Conservation (phyloP, 1,284 basidiomycete genomes). For the Naganishia liquefaciens region DNA sequence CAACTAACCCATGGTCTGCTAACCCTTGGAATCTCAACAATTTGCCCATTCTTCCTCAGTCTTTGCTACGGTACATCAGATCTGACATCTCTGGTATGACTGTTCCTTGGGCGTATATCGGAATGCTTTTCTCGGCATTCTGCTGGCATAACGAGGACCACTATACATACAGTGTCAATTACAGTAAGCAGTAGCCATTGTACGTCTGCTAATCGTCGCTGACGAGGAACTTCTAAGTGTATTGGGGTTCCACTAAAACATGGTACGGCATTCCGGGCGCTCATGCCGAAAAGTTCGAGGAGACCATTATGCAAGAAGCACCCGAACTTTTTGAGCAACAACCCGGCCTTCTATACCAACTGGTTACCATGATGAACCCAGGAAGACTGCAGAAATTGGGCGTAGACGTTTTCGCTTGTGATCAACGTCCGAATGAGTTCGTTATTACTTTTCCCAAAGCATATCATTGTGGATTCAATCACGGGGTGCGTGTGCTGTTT, state of each 20-base stretch:
- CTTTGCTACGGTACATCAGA: conserved; percentile 78
- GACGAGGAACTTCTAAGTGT: conserved; percentile 65
- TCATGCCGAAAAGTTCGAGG: conserved; percentile 93
- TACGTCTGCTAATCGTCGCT: conserved; percentile 18
- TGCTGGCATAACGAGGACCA: conserved; percentile 99
- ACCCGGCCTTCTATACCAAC: conserved; percentile 93
- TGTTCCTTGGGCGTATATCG: conserved; percentile 99
- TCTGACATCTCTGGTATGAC: conserved; percentile 99
- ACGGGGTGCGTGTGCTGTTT: conserved; percentile 76
- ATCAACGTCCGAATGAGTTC: conserved; percentile 96
- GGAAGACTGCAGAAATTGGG: conserved; percentile 80
- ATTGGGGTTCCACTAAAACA: conserved; percentile 99
- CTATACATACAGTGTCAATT: conserved; percentile 95
- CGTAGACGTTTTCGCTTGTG: conserved; percentile 90
- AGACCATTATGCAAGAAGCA: conserved; percentile 90
- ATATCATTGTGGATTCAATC: conserved; percentile 98
- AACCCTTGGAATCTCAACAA: conserved; percentile 99
- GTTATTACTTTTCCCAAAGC: conserved; percentile 97
- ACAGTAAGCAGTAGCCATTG: conserved; percentile 63
- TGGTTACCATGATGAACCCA: conserved; percentile 98
- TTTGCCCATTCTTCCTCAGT: conserved; percentile 84
- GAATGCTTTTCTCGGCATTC: conserved; percentile 98
- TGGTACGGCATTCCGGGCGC: conserved; percentile 98
- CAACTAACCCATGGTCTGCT: conserved; percentile 78
- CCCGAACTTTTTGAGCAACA: conserved; percentile 99